These are phyloP conservation scores for Simmondsia chinensis DNA, from an alignment of 148 eudicot genomes.

Conservation along the genomic window DNA sequence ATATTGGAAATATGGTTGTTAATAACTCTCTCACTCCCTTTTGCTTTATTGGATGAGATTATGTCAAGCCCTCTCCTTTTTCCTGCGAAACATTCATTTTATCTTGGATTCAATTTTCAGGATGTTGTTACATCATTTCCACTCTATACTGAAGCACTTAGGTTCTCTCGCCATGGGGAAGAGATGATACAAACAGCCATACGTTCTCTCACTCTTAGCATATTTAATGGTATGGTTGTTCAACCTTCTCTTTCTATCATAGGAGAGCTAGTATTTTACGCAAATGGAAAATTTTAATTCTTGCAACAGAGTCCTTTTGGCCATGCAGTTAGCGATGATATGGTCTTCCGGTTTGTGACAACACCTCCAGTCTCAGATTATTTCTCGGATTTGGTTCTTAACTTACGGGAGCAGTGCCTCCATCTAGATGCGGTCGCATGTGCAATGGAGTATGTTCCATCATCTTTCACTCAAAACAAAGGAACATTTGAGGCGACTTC, in stretches of 20 bases:
- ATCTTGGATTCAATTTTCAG: slow-evolving; percentile 13
- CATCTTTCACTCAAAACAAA: no score
- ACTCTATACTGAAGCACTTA: slow-evolving; percentile 38
- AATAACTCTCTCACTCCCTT: no score
- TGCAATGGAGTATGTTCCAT: slow-evolving; percentile 16
- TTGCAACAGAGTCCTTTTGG: slow-evolving; percentile 19
- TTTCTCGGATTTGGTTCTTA: slow-evolving; percentile 36
- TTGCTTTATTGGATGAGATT: no score
- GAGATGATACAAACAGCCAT: slow-evolving; percentile 50
- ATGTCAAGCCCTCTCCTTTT: no score
- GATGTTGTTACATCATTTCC: slow-evolving; percentile 38
- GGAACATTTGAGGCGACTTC: no score
- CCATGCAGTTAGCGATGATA: slow-evolving; percentile 49
- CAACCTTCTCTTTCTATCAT: background rate
- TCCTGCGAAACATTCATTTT: no score
- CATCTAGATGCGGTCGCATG: slow-evolving; percentile 27
- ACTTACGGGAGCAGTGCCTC: slow-evolving; percentile 26
- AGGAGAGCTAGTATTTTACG: background rate
- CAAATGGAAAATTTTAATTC: slow-evolving; percentile 10
- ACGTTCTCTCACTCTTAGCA: slow-evolving; percentile 36
- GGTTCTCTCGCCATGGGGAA: slow-evolving; percentile 43
- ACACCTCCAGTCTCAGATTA: slow-evolving; percentile 37
- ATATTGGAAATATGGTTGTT: no score
- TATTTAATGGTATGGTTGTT: slow-evolving; percentile 30
- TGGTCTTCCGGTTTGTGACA: slow-evolving; percentile 32